Conservation (phyloP, 192 early-diverging fungal genomes). For the Dissophora ornata region DNA sequence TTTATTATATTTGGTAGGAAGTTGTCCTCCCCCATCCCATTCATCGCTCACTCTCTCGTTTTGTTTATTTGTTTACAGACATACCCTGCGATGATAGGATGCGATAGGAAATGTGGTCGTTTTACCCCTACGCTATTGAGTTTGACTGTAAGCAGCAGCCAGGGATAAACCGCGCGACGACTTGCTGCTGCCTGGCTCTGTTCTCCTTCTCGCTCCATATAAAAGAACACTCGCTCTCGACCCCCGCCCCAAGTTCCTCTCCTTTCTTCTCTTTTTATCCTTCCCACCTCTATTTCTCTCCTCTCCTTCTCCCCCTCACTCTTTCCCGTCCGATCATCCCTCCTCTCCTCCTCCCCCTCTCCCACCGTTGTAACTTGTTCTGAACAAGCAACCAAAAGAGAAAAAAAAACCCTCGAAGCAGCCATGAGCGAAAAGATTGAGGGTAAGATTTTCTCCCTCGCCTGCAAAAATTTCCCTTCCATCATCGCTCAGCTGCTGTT, state of each 20-base stretch:
- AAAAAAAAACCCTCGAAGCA: background rate
- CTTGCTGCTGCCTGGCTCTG: background rate
- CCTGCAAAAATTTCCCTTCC: background rate
- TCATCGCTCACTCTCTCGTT: background rate
- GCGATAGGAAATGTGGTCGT: background rate
- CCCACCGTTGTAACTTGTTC: conserved; percentile 9
- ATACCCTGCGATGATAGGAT: background rate
- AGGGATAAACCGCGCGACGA: too few species aligned
- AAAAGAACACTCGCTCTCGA: background rate
- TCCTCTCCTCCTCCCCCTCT: background rate
- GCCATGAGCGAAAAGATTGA: conserved; percentile 48
- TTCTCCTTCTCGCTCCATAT: background rate
- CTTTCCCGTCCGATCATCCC: background rate
- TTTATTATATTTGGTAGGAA: too few species aligned
- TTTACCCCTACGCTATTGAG: too few species aligned
- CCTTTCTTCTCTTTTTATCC: background rate
- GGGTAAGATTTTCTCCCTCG: conserved; percentile 7
- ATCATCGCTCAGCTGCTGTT: background rate
- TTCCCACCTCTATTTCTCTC: background rate
- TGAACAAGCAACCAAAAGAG: conserved; percentile 9
- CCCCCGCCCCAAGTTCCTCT: background rate
- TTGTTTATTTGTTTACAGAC: background rate
- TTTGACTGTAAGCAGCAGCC: too few species aligned
- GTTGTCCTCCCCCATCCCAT: too few species aligned
- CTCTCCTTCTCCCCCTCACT: background rate